These are phyloP conservation scores for Striga asiatica DNA, from an alignment of 257 asterid species.

Conservation along the genomic window DNA sequence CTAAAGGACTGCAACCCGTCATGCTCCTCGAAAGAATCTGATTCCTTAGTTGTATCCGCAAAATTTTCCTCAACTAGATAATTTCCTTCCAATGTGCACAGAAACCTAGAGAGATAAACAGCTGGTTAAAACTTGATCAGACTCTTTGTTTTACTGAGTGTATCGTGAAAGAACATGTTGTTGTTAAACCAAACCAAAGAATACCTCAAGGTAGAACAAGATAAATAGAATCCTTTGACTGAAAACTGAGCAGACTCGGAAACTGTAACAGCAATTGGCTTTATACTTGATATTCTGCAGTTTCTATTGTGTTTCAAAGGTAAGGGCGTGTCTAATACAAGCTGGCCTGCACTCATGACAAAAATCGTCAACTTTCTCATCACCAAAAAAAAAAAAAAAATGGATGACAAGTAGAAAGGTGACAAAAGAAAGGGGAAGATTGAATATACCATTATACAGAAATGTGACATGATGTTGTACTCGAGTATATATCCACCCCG, in stretches of 20 bases:
- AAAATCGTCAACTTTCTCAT: conserved; percentile 13
- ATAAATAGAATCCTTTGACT: conserved; percentile 62
- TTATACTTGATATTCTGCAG: conserved; percentile 60
- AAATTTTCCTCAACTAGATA: conserved; percentile 53
- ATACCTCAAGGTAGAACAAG: conserved; percentile 67
- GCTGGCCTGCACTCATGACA: conserved; percentile 49
- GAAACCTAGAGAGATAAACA: conserved; percentile 35
- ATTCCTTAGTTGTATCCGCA: conserved; percentile 37
- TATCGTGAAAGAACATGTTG: background rate
- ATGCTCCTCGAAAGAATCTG: conserved; percentile 20
- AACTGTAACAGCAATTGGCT: conserved; percentile 73
- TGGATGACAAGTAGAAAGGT: too few species aligned
- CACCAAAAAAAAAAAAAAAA: too few species aligned
- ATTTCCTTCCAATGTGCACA: conserved; percentile 71
- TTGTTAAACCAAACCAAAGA: conserved; percentile 1
- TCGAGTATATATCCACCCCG: conserved; percentile 84
- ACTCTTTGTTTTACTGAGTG: background rate
- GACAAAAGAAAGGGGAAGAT: too few species aligned
- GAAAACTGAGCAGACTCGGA: conserved; percentile 58
- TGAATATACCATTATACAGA: conserved; percentile 54
- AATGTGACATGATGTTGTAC: conserved; percentile 55
- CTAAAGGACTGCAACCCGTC: conserved; percentile 47
- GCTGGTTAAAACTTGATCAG: background rate
- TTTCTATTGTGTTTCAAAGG: conserved; percentile 28
- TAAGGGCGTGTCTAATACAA: conserved; percentile 58